A percentile compares a stretch with the other conserved stretches of the same genome.
Evolutionary conservation across 23 red algal genomes (phyloP).

Genomic region (Pyropia yezoensis): DNA sequence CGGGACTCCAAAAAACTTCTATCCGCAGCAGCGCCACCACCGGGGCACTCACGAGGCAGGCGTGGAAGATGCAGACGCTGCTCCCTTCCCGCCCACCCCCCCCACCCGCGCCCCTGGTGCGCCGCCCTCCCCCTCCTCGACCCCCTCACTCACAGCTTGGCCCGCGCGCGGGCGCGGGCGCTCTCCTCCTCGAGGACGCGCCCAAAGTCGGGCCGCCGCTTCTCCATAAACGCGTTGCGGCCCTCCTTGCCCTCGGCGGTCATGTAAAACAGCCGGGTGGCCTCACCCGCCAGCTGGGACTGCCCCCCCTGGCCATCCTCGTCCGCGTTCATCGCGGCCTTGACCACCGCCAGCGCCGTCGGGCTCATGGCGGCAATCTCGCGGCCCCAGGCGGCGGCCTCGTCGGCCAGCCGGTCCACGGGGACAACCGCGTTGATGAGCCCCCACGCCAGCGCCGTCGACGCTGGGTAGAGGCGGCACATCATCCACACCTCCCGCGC

Average conservation of each 20-base stretch:
- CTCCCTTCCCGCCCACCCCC: too few species aligned
- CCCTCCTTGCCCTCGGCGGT: slow-evolving; percentile 87
- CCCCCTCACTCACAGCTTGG: too few species aligned
- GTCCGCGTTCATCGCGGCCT: slow-evolving; percentile 92
- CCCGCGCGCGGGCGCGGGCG: too few species aligned
- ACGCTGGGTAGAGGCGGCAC: slow-evolving; percentile 59
- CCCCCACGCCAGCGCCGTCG: slow-evolving; percentile 56
- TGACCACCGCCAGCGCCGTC: slow-evolving; percentile 73
- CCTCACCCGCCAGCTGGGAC: slow-evolving; percentile 60
- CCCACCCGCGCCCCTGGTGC: too few species aligned
- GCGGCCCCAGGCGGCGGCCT: slow-evolving; percentile 51
- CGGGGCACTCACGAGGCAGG: too few species aligned
- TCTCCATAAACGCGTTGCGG: slow-evolving; percentile 89
- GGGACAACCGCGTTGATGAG: slow-evolving; percentile 75
- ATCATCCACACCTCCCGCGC: slow-evolving; percentile 90
- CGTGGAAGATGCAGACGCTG: too few species aligned
- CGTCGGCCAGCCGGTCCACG: slow-evolving; percentile 37
- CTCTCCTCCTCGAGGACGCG: too few species aligned
- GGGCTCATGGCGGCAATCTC: slow-evolving; percentile 64
- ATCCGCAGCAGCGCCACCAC: too few species aligned
- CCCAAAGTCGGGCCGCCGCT: slow-evolving; percentile 61
- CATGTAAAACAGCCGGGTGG: slow-evolving; percentile 70
- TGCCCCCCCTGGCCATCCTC: slow-evolving; percentile 46
- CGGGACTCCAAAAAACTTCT: too few species aligned
- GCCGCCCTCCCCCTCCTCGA: too few species aligned